Evolutionary conservation across 805 yeast genomes (phyloP), one percentile per base, ranked within the genome.

Genomic region (Komagataella pseudopastoris): DNA sequence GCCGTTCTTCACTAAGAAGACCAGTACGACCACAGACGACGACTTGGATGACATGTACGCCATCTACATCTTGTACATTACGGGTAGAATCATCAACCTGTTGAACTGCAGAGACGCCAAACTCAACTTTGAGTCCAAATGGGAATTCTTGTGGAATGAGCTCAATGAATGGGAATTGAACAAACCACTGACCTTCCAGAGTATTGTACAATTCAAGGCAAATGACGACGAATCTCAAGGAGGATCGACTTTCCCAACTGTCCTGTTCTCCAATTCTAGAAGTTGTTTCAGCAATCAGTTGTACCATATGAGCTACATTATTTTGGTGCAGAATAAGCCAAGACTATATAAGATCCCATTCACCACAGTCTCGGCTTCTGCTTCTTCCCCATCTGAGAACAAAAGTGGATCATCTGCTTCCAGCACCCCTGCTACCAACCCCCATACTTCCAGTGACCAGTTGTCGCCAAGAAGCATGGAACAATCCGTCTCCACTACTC

Each of bases 91-190:
- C 6, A 52, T 70, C 50, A 64, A 67, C 36, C 52, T 72, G 53
- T 59, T 70, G 8, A 56, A 58, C 47, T 55, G 66, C 14, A 51
- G 51, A 18, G 56, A 59, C 36, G 62, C 58, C 6, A 56, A 56
- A 7, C 47, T 50, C 6, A 58, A 59, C 18, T 72, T 67, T 54
- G 71, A 69, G 45, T 55, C 56, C 14, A 66, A 64, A 44, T 72
- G 77, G 76, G 63, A 63, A 50, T 50, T 54, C 2, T 46, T 72
- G 1, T 72, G 76, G 76, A 58, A 65, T 30, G 71, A 67, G 52
- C 53, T 73, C 22, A 59, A 56, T 44, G 62, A 63, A 20, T 72
- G 77, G 77, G 67, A 64, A 48, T 46, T 51, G 16, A 60, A 64
- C 24, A 61, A 74, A 50, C 68, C 75, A 0, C 58, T 58, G 5